Percentiles rank a stretch among this genome's conserved stretches.
phyloP scores from a whole-genome alignment of 2,329 filamentous ascomycete species.

The Stachybotrys echinatus region DNA sequence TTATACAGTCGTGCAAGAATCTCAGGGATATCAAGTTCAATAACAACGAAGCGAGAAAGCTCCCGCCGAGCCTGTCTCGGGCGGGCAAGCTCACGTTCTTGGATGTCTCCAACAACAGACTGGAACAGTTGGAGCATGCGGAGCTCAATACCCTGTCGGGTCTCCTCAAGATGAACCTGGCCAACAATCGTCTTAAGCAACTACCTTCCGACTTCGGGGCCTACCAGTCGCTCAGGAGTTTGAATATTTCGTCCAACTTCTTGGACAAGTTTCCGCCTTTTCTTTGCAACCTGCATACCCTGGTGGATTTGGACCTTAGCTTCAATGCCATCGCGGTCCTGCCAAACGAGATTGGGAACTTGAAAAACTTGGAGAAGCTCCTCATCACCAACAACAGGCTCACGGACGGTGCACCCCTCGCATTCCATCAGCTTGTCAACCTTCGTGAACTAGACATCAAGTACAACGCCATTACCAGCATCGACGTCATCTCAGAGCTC shows the following conservation, averaged over 20 bases:
- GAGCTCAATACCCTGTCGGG: slow-evolving; percentile 71
- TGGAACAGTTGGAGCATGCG: slow-evolving; percentile 82
- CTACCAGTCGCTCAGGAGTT: slow-evolving; percentile 71
- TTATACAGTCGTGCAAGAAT: slow-evolving; percentile 88
- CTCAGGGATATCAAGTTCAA: slow-evolving; percentile 93
- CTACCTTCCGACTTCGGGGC: slow-evolving; percentile 78
- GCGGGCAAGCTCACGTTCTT: slow-evolving; percentile 80
- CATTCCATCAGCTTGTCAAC: slow-evolving; percentile 67
- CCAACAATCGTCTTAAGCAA: slow-evolving; percentile 81
- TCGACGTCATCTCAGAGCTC: slow-evolving; percentile 79
- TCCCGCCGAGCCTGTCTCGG: slow-evolving; percentile 78
- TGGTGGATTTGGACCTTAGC: slow-evolving; percentile 92
- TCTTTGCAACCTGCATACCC: slow-evolving; percentile 71
- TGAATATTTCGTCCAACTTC: slow-evolving; percentile 93
- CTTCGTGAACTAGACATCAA: slow-evolving; percentile 90
- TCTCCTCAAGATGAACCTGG: slow-evolving; percentile 82
- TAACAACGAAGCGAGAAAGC: slow-evolving; percentile 83
- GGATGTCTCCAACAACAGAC: slow-evolving; percentile 89
- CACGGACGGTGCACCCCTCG: slow-evolving; percentile 65
- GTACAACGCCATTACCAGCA: slow-evolving; percentile 84
- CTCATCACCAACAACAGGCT: slow-evolving; percentile 95
- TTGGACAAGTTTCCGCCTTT: slow-evolving; percentile 81
- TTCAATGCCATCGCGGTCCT: slow-evolving; percentile 85
- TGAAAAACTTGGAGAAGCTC: slow-evolving; percentile 78
- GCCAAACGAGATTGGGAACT: slow-evolving; percentile 70